phyloP scores from a whole-genome alignment of 2,329 filamentous ascomycete species.

The Aspergillus cejpii region DNA sequence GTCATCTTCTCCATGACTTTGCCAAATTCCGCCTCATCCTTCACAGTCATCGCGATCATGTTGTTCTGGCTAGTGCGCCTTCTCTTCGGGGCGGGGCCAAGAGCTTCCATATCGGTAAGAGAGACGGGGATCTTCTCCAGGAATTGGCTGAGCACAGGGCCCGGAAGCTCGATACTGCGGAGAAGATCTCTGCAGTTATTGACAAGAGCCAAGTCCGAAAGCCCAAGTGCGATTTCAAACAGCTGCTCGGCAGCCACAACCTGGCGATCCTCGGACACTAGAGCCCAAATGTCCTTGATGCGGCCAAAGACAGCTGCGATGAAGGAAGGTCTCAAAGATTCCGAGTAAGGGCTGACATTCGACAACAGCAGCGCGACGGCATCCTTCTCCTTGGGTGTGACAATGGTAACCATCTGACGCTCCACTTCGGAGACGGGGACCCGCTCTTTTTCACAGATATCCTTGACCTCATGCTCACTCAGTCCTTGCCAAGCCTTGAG shows the following conservation, averaged over 20 bases:
- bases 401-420: constrained; percentile 46
- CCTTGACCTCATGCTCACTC: constrained; percentile 45
- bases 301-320: constrained; percentile 60
- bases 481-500: constrained; percentile 63
- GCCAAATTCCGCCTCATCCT: constrained; percentile 59
- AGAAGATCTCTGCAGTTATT: constrained; percentile 57
- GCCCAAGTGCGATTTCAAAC: constrained; percentile 37
- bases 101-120: constrained; percentile 61
- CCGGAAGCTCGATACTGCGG: constrained; percentile 64
- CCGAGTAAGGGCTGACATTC: constrained; percentile 43
- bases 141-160: constrained; percentile 64
- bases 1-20: constrained; percentile 69
- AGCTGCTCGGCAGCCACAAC: constrained; percentile 33
- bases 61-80: constrained; percentile 70
- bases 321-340: constrained; percentile 49
- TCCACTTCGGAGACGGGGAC: constrained; percentile 47
- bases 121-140: constrained; percentile 66
- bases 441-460: constrained; percentile 46
- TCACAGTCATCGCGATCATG: constrained; percentile 54
- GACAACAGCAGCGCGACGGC: constrained; percentile 50
- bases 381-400: constrained; percentile 53
- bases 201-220: constrained; percentile 24
- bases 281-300: constrained; percentile 64
- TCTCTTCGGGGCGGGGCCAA: constrained; percentile 68
- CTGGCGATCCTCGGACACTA: constrained; percentile 35